phyloP scores from a whole-genome alignment of 2,329 filamentous ascomycete species.

The Pseudocercospora eumusae region DNA sequence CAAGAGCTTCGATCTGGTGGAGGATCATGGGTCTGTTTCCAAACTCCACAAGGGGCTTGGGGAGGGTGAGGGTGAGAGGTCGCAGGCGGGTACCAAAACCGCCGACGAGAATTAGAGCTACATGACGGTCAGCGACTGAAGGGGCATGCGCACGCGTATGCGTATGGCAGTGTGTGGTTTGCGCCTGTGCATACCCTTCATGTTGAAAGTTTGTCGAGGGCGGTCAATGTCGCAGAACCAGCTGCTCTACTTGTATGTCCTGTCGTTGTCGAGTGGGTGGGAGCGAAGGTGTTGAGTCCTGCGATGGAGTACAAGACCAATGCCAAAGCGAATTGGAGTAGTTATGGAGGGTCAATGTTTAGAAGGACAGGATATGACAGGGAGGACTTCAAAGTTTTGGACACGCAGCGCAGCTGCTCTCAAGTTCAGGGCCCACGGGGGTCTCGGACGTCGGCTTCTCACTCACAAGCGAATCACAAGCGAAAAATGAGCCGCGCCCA shows the following conservation, averaged over 20 bases:
- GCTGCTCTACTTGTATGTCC: slow-evolving; percentile 16
- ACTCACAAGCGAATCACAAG: neutral
- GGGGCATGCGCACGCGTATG: slow-evolving; percentile 1
- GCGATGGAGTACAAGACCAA: slow-evolving; percentile 41
- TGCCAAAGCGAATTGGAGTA: neutral
- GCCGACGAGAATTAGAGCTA: slow-evolving; percentile 97
- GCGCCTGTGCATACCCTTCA: slow-evolving; percentile 29
- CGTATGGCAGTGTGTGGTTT: slow-evolving; percentile 7
- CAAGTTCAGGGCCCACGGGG: neutral
- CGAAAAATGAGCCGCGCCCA: neutral
- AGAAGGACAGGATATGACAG: too few relatives aligned
- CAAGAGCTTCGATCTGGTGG: slow-evolving; percentile 94
- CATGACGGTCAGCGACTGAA: slow-evolving; percentile 25
- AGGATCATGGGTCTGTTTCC: slow-evolving; percentile 99
- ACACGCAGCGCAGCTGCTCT: neutral
- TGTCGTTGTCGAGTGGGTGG: slow-evolving; percentile 13
- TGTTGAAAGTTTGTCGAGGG: slow-evolving; percentile 21
- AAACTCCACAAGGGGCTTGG: slow-evolving; percentile 97
- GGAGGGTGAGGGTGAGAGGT: slow-evolving; percentile 92
- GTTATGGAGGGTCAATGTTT: neutral
- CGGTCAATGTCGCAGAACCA: slow-evolving; percentile 17
- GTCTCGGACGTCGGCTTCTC: neutral
- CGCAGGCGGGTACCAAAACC: slow-evolving; percentile 97
- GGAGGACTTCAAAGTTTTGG: neutral
- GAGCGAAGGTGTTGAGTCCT: slow-evolving; percentile 29